phyloP scores from a whole-genome alignment of 2,329 filamentous ascomycete species.

The Coniochaeta pulveracea region DNA sequence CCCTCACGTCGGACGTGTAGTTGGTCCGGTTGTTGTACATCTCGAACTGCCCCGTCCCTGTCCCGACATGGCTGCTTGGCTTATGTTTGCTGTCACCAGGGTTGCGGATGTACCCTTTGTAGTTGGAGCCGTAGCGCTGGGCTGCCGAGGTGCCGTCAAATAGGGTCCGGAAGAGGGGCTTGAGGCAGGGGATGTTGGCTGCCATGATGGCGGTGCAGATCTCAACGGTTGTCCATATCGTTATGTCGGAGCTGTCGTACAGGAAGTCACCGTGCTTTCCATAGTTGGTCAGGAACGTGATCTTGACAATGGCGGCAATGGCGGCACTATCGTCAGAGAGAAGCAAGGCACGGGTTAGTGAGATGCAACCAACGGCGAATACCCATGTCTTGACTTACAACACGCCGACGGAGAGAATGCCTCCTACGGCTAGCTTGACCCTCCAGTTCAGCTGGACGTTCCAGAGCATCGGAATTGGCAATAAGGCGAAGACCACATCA shows the following conservation, averaged over 20 bases:
- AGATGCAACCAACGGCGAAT: too few species aligned
- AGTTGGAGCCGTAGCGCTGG: constrained; percentile 9
- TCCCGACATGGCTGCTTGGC: background rate
- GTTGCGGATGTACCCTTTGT: constrained; percentile 8
- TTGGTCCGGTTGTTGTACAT: constrained; percentile 6
- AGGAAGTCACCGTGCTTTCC: constrained; percentile 17
- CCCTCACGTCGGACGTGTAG: constrained; percentile 6
- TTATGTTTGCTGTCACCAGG: constrained; percentile 2
- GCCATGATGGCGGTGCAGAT: constrained; percentile 17
- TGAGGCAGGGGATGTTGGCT: constrained; percentile 16
- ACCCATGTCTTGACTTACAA: constrained; percentile 8
- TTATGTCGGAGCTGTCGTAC: constrained; percentile 16
- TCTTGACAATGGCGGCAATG: constrained; percentile 15
- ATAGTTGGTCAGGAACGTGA: constrained; percentile 13
- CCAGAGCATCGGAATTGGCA: constrained; percentile 17
- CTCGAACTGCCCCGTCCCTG: constrained; percentile 5
- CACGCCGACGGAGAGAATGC: constrained; percentile 15
- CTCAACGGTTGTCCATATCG: constrained; percentile 18
- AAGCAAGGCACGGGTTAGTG: background rate
- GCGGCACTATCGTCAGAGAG: constrained; percentile 10
- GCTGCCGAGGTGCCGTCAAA: constrained; percentile 19
- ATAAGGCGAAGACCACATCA: constrained; percentile 16
- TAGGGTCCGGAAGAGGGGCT: constrained; percentile 14
- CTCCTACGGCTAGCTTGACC: constrained; percentile 14
- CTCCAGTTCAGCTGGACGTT: constrained; percentile 16